phyloP scores from a whole-genome alignment of 371 early-diverging fungal species.

The Mortierella sp. region DNA sequence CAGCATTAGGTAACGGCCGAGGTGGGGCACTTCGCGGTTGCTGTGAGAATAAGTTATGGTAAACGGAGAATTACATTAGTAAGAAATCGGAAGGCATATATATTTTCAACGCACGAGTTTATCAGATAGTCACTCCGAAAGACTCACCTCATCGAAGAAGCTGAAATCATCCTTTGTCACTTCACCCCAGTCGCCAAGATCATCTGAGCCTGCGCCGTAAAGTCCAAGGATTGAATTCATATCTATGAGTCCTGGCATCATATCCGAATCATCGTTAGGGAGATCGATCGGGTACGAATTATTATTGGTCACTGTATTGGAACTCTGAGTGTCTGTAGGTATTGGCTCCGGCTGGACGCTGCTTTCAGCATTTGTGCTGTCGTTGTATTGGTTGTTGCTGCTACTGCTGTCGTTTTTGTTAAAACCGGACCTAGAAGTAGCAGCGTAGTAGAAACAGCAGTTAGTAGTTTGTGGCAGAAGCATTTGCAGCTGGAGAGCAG shows the following conservation, averaged over 20 bases:
- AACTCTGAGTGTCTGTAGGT: slow-evolving; percentile 21
- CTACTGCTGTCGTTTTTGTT: background rate
- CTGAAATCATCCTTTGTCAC: slow-evolving; percentile 51
- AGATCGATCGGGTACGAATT: slow-evolving; percentile 41
- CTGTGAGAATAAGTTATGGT: slow-evolving; percentile 2
- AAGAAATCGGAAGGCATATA: too few species aligned
- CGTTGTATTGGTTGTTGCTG: slow-evolving; percentile 3
- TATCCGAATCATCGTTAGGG: slow-evolving; percentile 27
- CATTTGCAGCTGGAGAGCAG: background rate
- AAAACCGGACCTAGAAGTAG: slow-evolving; percentile 11
- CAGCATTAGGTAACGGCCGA: slow-evolving; percentile 58
- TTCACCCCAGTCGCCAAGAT: slow-evolving; percentile 45
- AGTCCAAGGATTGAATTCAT: slow-evolving; percentile 45
- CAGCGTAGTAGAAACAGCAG: background rate
- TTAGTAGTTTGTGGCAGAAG: background rate
- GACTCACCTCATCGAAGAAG: slow-evolving; percentile 46
- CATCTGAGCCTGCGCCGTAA: slow-evolving; percentile 40
- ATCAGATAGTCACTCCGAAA: too few species aligned
- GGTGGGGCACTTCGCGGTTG: slow-evolving; percentile 39
- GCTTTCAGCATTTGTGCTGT: background rate
- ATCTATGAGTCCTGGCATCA: slow-evolving; percentile 42
- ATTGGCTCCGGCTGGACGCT: slow-evolving; percentile 4
- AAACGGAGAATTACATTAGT: background rate
- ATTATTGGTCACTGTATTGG: slow-evolving; percentile 14
- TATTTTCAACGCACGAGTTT: background rate